Conservation (phyloP, 306 rosid species). For the Quercus rubra region DNA sequence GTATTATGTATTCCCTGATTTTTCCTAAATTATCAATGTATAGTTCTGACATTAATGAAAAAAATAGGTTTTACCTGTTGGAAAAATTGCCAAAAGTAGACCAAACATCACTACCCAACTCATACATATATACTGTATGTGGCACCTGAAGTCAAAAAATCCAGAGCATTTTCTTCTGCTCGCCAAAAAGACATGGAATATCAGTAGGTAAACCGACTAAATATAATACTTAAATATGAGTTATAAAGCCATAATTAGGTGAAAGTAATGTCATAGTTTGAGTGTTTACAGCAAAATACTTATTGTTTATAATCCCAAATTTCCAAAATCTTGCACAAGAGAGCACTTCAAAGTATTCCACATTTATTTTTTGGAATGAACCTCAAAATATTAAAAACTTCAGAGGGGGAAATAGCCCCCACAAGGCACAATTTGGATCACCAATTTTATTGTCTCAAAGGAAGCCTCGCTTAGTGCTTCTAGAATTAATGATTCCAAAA, state of each 20-base stretch:
- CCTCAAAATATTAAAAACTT: background rate
- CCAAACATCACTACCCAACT: slow-evolving; percentile 84
- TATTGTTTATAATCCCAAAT: background rate
- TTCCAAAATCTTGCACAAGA: background rate
- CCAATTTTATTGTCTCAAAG: background rate
- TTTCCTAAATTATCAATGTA: background rate
- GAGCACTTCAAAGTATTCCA: background rate
- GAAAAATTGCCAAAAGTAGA: slow-evolving; percentile 67
- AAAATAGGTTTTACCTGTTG: slow-evolving; percentile 51
- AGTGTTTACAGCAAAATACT: background rate
- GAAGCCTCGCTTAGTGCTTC: background rate
- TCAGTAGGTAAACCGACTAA: slow-evolving; percentile 4
- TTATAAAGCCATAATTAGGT: background rate
- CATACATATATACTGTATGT: slow-evolving; percentile 83
- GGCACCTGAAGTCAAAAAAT: slow-evolving; percentile 86
- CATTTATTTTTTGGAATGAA: background rate
- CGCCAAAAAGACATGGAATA: slow-evolving; percentile 11
- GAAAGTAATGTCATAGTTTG: background rate
- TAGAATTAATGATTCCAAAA: background rate
- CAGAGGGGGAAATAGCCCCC: background rate
- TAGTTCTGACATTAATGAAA: background rate
- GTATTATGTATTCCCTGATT: background rate
- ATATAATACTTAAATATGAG: background rate
- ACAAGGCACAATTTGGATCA: background rate
- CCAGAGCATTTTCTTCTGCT: slow-evolving; percentile 72